Evolutionary conservation across 768 basidiomycete species (phyloP).

Genomic region (Mycena crocata): DNA sequence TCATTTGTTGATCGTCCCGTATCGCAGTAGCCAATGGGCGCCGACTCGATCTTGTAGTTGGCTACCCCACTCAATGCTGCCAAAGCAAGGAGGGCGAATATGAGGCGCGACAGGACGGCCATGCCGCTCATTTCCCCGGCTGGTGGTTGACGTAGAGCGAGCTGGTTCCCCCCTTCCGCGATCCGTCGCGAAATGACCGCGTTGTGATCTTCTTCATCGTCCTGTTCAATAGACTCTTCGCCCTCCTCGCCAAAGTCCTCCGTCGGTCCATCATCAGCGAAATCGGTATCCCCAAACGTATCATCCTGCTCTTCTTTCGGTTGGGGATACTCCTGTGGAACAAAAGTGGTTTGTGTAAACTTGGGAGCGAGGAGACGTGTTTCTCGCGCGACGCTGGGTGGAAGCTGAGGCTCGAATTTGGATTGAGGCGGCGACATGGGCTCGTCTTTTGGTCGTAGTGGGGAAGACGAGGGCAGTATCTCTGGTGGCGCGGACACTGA

Average conservation of each 20-base stretch:
- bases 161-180: conserved; percentile 45
- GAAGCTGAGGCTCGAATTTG: conserved; percentile 66
- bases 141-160: conserved; percentile 25
- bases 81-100: conserved; percentile 52
- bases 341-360: conserved; percentile 30
- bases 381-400: conserved; percentile 48
- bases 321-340: conserved; percentile 30
- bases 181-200: conserved; percentile 51
- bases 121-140: conserved; percentile 34
- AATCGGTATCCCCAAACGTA: conserved; percentile 32
- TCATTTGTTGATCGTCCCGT: conserved; percentile 69
- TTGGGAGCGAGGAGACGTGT: conserved; percentile 36
- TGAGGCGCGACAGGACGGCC: conserved; percentile 52
- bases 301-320: conserved; percentile 44
- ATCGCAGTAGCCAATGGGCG: conserved; percentile 83
- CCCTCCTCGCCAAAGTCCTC: conserved; percentile 32
- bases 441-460: conserved; percentile 41
- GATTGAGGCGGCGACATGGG: conserved; percentile 63
- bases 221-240: conserved; percentile 28
- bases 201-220: conserved; percentile 38
- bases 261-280: conserved; percentile 25
- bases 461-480: conserved; percentile 56
- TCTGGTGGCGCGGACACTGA: conserved; percentile 81
- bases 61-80: conserved; percentile 47
- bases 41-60: conserved; percentile 75